These are phyloP conservation scores for Globisporangium camurandrum DNA, from an alignment of 352 stramenopile genomes.

Conservation along the genomic window DNA sequence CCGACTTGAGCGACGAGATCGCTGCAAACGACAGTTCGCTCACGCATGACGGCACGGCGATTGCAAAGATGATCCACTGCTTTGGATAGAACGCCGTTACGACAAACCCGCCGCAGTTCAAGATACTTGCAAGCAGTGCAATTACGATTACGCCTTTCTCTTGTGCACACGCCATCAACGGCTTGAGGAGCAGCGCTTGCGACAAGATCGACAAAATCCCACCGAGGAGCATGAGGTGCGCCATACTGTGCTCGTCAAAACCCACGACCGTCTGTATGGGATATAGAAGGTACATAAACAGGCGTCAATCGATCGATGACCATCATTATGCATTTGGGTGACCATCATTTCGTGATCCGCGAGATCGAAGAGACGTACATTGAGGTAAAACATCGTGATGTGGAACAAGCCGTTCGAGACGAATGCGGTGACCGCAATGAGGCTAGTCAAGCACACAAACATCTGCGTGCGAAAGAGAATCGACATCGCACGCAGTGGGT, in stretches of 20 bases:
- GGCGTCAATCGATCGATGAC: no score
- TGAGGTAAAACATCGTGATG: constrained; percentile 69
- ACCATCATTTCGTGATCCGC: background rate
- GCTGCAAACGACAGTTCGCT: constrained; percentile 64
- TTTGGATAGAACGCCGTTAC: constrained; percentile 40
- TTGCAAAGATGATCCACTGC: constrained; percentile 52
- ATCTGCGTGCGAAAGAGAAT: constrained; percentile 61
- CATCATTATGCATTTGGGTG: background rate
- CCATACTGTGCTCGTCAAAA: constrained; percentile 60
- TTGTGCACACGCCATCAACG: constrained; percentile 40
- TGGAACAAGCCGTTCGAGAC: constrained; percentile 48
- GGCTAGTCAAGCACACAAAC: constrained; percentile 49
- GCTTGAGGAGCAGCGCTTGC: constrained; percentile 54
- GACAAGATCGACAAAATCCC: constrained; percentile 48
- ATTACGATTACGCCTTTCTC: constrained; percentile 69
- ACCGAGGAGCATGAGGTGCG: constrained; percentile 48
- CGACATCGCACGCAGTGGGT: constrained; percentile 50
- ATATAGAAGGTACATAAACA: no score
- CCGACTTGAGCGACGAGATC: constrained; percentile 55
- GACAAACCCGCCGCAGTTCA: constrained; percentile 31
- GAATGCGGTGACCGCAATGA: constrained; percentile 68
- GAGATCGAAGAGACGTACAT: constrained; percentile 21
- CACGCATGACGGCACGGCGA: constrained; percentile 33
- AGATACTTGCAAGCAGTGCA: constrained; percentile 28
- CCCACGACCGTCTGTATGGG: constrained; percentile 41